Evolutionary conservation across 768 basidiomycete species (phyloP).

Genomic region (Nidularia pulvinata): DNA sequence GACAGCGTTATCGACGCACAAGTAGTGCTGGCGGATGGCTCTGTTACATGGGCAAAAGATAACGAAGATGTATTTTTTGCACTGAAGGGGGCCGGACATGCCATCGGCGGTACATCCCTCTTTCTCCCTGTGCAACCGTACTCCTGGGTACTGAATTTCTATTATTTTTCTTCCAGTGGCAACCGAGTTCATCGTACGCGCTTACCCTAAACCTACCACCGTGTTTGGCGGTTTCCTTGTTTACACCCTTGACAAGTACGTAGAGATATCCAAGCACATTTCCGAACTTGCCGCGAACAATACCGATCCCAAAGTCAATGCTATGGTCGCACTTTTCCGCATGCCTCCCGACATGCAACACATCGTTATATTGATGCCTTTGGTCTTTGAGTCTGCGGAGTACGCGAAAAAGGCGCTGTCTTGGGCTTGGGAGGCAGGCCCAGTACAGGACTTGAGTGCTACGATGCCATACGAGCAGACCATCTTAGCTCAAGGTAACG

Average conservation of each 20-base stretch:
- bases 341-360: background rate
- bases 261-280: background rate
- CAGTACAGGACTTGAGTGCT: background rate
- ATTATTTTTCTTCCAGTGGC: background rate
- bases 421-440: background rate
- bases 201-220: background rate
- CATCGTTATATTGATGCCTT: background rate
- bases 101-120: background rate
- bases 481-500: background rate
- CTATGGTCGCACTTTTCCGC: background rate
- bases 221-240: background rate
- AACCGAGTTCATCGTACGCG: background rate
- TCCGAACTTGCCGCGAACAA: background rate
- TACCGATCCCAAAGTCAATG: background rate
- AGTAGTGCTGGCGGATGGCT: background rate
- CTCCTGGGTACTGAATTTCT: background rate
- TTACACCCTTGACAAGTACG: background rate
- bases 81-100: background rate
- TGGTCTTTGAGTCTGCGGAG: background rate
- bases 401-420: background rate
- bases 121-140: background rate
- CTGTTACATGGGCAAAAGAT: background rate
- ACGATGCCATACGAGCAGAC: background rate
- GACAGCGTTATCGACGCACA: background rate
- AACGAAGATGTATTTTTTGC: background rate